Percentiles rank a stretch among this genome's conserved stretches.
These are phyloP conservation scores for Peronosclerospora sorghi DNA, from an alignment of 352 stramenopile genomes.

Conservation along the genomic window DNA sequence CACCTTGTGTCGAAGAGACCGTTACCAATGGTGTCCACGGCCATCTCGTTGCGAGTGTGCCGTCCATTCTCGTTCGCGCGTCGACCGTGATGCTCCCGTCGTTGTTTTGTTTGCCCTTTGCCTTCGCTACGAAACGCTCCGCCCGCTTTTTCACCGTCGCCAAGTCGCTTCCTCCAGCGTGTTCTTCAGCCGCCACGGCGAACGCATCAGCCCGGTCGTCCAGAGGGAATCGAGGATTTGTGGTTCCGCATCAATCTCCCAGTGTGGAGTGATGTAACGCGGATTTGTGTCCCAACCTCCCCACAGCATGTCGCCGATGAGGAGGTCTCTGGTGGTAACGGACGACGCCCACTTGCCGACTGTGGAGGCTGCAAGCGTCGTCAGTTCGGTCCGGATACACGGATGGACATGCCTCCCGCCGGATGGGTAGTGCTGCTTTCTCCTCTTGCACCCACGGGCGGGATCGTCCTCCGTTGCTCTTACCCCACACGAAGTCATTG, in stretches of 20 bases:
- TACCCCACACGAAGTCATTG: too few relatives aligned
- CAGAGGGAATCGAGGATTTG: not conserved
- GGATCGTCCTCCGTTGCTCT: too few relatives aligned
- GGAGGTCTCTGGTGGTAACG: too few relatives aligned
- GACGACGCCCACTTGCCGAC: too few relatives aligned
- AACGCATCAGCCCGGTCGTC: not conserved
- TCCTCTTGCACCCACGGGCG: not conserved
- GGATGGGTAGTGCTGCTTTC: not conserved
- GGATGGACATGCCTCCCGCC: not conserved
- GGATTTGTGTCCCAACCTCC: not conserved
- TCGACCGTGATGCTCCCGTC: not conserved
- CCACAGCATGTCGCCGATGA: not conserved
- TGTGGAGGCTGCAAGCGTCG: too few relatives aligned
- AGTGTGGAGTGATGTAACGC: not conserved
- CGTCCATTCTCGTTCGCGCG: not conserved
- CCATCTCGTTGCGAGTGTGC: too few relatives aligned
- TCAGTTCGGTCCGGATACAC: too few relatives aligned
- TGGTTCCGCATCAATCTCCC: not conserved
- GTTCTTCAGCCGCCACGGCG: not conserved
- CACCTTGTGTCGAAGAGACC: too few relatives aligned
- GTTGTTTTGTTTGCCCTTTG: not conserved
- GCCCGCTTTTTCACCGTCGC: too few relatives aligned
- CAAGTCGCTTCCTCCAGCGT: too few relatives aligned
- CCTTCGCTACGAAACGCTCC: too few relatives aligned
- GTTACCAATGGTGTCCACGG: too few relatives aligned